Evolutionary conservation across 2,329 filamentous ascomycete species (phyloP), one percentile per base, ranked within the genome.

Genomic region (Penicillium brasilianum): DNA sequence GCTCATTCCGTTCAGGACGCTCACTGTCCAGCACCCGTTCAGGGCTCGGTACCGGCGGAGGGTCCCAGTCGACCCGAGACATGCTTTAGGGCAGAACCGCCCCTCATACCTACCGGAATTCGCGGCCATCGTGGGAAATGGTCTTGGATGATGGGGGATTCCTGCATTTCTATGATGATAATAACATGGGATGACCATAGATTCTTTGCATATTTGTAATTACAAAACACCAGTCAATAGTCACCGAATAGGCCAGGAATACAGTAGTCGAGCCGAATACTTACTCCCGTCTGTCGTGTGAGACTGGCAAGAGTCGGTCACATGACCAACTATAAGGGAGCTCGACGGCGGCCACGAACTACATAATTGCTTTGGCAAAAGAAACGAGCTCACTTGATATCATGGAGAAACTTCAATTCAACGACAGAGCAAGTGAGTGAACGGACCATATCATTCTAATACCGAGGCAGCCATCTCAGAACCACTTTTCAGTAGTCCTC

Each of bases 41-140:
- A 55, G 37, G 28, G 54, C 64, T 67, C 66, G 66, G 60, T 68
- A 68, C 66, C 66, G 55, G 36, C 30, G 39, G 28, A 50, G 58
- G 59, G 57, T 58, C 54, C 53, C 36, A 30, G 55, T 44, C 51
- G 59, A 54, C 62, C 55, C 61, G 54, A 57, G 37, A 39, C 50
- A 20, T 51, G 41, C 20, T 25, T 55, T 43, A 55, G 52, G 52
- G 49, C 55, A 50, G 55, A 57, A 53, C 50, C 50, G 30, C 25
- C 44, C 22, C 44, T 48, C n/a, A 30, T n/a, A 30, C 44, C 44
- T n/a, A 30, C 44, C 44, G 44, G 44, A 30, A 48, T 11, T n/a
- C 22, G 44, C 44, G 44, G 44, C 30, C 44, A 30, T 48, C 25
- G 44, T 48, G 44, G 25, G 44, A 48, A 48, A 48, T 10, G 30